Conservation (phyloP, 768 basidiomycete genomes). For the Galerina sulciceps region DNA sequence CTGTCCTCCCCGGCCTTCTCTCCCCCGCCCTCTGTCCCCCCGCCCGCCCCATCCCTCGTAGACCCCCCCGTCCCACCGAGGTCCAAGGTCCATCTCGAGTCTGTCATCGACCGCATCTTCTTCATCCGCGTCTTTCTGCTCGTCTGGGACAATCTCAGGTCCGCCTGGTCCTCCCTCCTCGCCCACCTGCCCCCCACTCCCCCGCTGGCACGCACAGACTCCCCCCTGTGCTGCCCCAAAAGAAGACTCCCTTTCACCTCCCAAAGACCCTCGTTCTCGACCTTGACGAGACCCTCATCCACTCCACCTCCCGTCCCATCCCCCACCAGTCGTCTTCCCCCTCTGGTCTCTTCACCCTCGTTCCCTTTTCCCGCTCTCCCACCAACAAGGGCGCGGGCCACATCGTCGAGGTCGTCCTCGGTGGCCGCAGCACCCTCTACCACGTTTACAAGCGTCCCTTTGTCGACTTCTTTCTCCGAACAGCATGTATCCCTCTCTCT, state of each 20-base stretch:
- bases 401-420: slow-evolving; percentile 91
- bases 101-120: slow-evolving; percentile 62
- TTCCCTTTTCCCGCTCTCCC: slow-evolving; percentile 44
- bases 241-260: slow-evolving; percentile 74
- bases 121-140: slow-evolving; percentile 71
- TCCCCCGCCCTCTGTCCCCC: not conserved
- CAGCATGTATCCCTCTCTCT: slow-evolving; percentile 26
- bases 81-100: slow-evolving; percentile 41
- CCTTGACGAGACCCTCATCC: slow-evolving; percentile 97
- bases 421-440: slow-evolving; percentile 88
- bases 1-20: slow-evolving; percentile 63
- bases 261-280: slow-evolving; percentile 97
- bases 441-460: slow-evolving; percentile 99
- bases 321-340: slow-evolving; percentile 48
- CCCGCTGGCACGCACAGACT: slow-evolving; percentile 39
- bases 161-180: slow-evolving; percentile 58
- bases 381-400: slow-evolving; percentile 73
- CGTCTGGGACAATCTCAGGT: slow-evolving; percentile 71
- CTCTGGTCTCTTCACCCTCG: slow-evolving; percentile 65
- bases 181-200: slow-evolving; percentile 14
- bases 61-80: slow-evolving; percentile 33
- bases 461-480: slow-evolving; percentile 69
- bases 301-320: slow-evolving; percentile 89
- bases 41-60: slow-evolving; percentile 17
- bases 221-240: slow-evolving; percentile 52